A percentile compares a stretch with the other conserved stretches of the same genome.
These are phyloP conservation scores for Fragaria vesca DNA, from an alignment of 306 rosid genomes.

Conservation along the genomic window DNA sequence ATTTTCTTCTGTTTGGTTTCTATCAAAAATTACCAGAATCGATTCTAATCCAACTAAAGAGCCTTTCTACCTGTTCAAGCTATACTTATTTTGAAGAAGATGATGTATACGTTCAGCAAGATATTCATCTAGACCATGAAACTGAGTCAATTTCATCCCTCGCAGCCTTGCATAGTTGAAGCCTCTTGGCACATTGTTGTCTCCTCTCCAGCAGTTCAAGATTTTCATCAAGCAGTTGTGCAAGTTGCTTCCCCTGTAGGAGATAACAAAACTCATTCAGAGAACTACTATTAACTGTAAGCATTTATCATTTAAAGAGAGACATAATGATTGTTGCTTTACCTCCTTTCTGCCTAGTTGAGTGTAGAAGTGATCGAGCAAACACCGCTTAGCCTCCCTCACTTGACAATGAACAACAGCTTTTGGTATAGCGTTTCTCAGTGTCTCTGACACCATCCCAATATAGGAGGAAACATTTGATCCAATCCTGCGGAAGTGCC, in stretches of 20 bases:
- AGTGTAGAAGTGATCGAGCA: constrained; percentile 43
- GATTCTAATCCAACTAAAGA: neutral
- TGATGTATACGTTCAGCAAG: neutral
- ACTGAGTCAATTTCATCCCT: constrained; percentile 55
- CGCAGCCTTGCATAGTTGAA: constrained; percentile 49
- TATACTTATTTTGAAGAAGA: neutral
- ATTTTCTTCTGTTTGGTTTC: neutral
- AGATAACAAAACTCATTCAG: constrained; percentile 15
- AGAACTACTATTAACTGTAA: neutral
- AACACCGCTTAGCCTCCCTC: constrained; percentile 51
- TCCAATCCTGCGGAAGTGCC: constrained; percentile 41
- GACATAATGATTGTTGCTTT: neutral
- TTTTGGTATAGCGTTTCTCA: constrained; percentile 46
- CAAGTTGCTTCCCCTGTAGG: constrained; percentile 37
- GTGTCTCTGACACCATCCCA: constrained; percentile 47
- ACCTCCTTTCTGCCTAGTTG: constrained; percentile 50
- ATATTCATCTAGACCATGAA: constrained; percentile 40
- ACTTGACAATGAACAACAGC: constrained; percentile 61
- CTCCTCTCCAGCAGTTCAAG: constrained; percentile 43
- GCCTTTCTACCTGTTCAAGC: neutral
- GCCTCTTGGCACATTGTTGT: constrained; percentile 45
- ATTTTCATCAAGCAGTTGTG: constrained; percentile 42
- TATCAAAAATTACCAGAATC: neutral
- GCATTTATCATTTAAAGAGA: neutral
- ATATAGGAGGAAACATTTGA: constrained; percentile 44